These are phyloP conservation scores for Anaeramoeba flamelloides DNA, from an alignment of 78 protist species.

Conservation along the genomic window DNA sequence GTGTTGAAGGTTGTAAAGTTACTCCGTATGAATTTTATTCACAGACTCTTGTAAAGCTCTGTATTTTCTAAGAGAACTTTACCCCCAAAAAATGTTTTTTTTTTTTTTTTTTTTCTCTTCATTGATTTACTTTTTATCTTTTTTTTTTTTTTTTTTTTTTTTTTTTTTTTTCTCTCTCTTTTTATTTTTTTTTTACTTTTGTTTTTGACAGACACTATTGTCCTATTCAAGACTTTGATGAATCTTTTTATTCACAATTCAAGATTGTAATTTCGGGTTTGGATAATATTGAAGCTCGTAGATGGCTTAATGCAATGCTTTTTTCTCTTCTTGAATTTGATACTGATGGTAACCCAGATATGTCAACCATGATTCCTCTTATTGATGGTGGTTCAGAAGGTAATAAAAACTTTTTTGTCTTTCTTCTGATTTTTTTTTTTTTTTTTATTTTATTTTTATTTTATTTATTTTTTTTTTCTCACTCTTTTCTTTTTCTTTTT, in stretches of 20 bases:
- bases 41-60: no score
- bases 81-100: background rate
- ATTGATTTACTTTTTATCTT: background rate
- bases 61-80: no score
- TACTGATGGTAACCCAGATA: constrained; percentile 9
- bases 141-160: background rate
- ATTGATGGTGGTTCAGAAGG: constrained; percentile 96
- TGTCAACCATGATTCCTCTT: constrained; percentile 54
- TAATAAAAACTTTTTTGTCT: no score
- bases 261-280: constrained; percentile 78
- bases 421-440: no score
- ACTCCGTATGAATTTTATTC: no score
- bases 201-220: constrained; percentile 54
- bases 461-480: no score
- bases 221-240: constrained; percentile 54
- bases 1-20: constrained; percentile 64
- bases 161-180: background rate
- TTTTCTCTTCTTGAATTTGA: constrained; percentile 24
- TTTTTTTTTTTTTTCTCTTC: constrained; percentile 6
- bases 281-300: constrained; percentile 63
- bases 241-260: constrained; percentile 66
- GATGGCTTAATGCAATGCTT: constrained; percentile 82
- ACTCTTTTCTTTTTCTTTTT: no score
- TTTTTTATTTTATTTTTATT: no score
- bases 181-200: no score